phyloP scores from a whole-genome alignment of 371 early-diverging fungal species.

The Rhizopus sp. region DNA sequence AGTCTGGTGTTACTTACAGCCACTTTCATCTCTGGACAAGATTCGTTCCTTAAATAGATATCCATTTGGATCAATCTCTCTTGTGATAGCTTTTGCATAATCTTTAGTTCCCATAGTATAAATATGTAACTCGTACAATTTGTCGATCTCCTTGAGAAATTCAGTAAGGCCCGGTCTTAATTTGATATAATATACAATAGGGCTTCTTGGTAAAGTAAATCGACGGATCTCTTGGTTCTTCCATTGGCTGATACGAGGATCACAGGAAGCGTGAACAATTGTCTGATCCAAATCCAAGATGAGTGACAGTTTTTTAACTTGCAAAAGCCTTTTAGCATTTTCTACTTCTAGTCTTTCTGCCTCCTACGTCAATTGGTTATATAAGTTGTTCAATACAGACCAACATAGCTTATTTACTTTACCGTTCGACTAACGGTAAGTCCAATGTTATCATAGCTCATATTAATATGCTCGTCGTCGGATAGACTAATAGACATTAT shows the following conservation, averaged over 20 bases:
- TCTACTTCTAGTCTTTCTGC: conserved; percentile 79
- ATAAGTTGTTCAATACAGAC: not conserved
- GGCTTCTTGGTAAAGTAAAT: conserved; percentile 75
- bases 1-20: conserved; percentile 52
- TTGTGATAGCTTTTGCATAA: conserved; percentile 93
- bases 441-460: conserved; percentile 78
- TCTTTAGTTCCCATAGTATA: conserved; percentile 98
- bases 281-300: conserved; percentile 99
- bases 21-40: conserved; percentile 95
- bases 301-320: conserved; percentile 82
- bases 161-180: conserved; percentile 77
- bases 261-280: conserved; percentile 95
- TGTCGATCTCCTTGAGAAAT: conserved; percentile 73
- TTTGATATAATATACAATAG: conserved; percentile 81
- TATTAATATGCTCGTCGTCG: conserved; percentile 43
- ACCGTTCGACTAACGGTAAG: conserved; percentile 71
- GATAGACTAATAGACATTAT: conserved; percentile 4
- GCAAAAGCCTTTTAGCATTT: conserved; percentile 66
- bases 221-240: conserved; percentile 68
- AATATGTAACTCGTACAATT: conserved; percentile 94
- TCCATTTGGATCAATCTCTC: conserved; percentile 86
- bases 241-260: conserved; percentile 74
- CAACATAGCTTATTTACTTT: not conserved
- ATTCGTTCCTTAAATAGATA: conserved; percentile 89
- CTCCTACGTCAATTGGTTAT: conserved; percentile 54